phyloP scores from a whole-genome alignment of 768 basidiomycete species.

The Leccinum broughii region DNA sequence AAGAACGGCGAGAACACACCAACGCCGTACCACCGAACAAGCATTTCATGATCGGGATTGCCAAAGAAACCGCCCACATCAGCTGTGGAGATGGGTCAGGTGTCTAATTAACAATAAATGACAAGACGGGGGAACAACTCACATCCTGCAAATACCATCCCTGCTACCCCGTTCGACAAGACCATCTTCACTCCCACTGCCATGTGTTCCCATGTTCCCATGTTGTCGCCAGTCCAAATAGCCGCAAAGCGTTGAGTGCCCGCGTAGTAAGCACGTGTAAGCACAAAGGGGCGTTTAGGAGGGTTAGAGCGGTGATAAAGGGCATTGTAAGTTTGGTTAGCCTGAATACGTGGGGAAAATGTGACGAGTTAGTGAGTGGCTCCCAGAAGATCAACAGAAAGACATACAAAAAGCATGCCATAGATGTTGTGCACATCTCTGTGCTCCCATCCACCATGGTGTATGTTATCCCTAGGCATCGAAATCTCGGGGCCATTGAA shows the following conservation, averaged over 20 bases:
- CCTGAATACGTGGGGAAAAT: slow-evolving; percentile 44
- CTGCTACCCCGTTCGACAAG: slow-evolving; percentile 81
- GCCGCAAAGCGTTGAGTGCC: slow-evolving; percentile 96
- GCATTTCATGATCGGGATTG: slow-evolving; percentile 91
- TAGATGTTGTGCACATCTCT: slow-evolving; percentile 97
- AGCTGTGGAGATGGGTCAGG: slow-evolving; percentile 51
- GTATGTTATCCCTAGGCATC: slow-evolving; percentile 73
- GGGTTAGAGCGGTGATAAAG: slow-evolving; percentile 72
- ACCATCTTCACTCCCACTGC: slow-evolving; percentile 92
- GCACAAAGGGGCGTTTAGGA: slow-evolving; percentile 87
- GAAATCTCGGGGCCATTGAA: slow-evolving; percentile 98
- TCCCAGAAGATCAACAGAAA: background rate
- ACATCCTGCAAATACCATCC: slow-evolving; percentile 93
- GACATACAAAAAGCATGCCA: slow-evolving; percentile 84
- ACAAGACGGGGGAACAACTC: slow-evolving; percentile 33
- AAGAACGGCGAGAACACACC: slow-evolving; percentile 97
- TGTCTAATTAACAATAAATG: background rate
- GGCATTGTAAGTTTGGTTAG: slow-evolving; percentile 81
- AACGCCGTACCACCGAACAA: slow-evolving; percentile 96
- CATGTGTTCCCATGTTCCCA: slow-evolving; percentile 98
- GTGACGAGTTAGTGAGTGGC: background rate
- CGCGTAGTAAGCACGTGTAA: slow-evolving; percentile 92
- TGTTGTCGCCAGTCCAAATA: slow-evolving; percentile 99
- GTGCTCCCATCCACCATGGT: slow-evolving; percentile 96
- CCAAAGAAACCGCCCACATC: slow-evolving; percentile 99